These are phyloP conservation scores for Calonectria pteridis DNA, from an alignment of 2,329 filamentous ascomycete species.

Conservation along the genomic window DNA sequence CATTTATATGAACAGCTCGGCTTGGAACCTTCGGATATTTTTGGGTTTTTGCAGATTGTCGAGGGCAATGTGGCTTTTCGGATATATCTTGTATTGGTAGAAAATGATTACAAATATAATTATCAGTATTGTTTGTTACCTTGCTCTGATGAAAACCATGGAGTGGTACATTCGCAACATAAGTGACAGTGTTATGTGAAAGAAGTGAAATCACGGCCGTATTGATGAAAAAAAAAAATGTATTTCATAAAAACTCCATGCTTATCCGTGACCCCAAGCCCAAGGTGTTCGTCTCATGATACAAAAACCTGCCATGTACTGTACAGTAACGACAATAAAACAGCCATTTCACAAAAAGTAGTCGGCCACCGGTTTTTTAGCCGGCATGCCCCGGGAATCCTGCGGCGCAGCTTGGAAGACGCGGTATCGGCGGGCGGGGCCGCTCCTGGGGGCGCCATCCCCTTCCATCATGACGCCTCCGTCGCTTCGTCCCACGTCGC, in stretches of 20 bases:
- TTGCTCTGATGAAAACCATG: no score
- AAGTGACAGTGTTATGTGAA: not conserved
- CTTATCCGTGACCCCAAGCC: constrained; percentile 39
- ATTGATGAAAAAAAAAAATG: constrained; percentile 6
- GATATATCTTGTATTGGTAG: not conserved
- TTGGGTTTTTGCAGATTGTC: not conserved
- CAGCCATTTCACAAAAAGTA: constrained; percentile 79
- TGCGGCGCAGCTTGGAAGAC: constrained; percentile 98
- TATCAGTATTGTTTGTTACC: no score
- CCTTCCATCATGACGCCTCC: constrained; percentile 65
- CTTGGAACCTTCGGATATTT: not conserved
- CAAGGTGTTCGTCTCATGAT: constrained; percentile 32
- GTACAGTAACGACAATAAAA: constrained; percentile 19
- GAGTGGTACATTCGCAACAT: no score
- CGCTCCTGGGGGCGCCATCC: constrained; percentile 62
- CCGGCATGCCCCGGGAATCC: constrained; percentile 96
- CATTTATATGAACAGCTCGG: not conserved
- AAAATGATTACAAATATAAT: not conserved
- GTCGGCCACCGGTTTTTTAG: constrained; percentile 97
- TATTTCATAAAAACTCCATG: constrained; percentile 40
- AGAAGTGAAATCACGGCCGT: not conserved
- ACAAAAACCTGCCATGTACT: constrained; percentile 31
- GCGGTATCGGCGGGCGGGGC: constrained; percentile 89
- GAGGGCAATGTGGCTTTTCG: not conserved
- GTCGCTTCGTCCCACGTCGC: constrained; percentile 73